These are phyloP conservation scores for Pleurotus platypus DNA, from an alignment of 768 basidiomycete genomes.

Conservation along the genomic window DNA sequence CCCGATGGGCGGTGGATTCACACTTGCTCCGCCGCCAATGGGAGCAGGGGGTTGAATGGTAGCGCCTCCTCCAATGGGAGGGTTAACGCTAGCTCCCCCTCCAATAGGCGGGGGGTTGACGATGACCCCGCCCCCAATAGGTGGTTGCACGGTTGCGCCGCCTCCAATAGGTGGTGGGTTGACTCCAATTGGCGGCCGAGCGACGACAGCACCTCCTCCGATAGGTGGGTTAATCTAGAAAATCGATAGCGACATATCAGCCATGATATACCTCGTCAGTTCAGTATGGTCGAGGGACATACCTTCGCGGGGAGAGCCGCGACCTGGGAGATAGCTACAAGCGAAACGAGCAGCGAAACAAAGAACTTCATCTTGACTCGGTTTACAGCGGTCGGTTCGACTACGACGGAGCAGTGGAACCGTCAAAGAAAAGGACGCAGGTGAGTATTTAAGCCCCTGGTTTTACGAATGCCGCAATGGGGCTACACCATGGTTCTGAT, in stretches of 20 bases:
- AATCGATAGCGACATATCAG: neutral
- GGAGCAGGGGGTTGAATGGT: neutral
- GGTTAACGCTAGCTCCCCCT: neutral
- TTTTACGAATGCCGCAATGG: too few relatives aligned
- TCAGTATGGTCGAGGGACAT: too few relatives aligned
- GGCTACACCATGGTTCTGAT: too few relatives aligned
- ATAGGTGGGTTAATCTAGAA: neutral
- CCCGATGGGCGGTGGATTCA: neutral
- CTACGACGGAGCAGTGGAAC: too few relatives aligned
- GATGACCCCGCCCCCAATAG: neutral
- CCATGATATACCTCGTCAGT: too few relatives aligned
- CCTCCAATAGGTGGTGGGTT: neutral
- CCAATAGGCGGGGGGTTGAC: neutral
- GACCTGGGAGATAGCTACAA: neutral
- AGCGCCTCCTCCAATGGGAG: neutral
- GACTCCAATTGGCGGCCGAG: neutral
- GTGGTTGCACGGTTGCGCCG: neutral
- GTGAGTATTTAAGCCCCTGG: too few relatives aligned
- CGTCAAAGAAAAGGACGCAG: too few relatives aligned
- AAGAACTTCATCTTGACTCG: neutral
- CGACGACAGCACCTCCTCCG: neutral
- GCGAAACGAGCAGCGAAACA: neutral
- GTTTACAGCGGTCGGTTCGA: too few relatives aligned
- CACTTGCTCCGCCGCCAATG: neutral
- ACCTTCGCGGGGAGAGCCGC: neutral